These are phyloP conservation scores for Quercus phellos DNA, from an alignment of 331 rosid species.

Conservation along the genomic window DNA sequence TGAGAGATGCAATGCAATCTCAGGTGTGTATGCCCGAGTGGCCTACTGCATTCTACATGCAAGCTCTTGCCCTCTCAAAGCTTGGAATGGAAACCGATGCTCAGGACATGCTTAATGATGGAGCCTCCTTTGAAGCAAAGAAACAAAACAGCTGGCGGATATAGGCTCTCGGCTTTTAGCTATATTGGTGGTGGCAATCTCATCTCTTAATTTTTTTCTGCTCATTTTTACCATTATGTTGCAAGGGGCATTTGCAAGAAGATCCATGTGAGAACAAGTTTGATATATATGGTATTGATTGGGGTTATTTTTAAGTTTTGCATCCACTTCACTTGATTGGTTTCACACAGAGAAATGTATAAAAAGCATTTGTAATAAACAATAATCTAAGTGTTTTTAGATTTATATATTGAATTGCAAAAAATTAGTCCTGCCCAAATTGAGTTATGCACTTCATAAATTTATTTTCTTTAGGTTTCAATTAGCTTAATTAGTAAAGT, in stretches of 20 bases:
- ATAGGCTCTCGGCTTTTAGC: not conserved
- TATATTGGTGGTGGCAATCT: not conserved
- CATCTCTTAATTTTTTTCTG: not conserved
- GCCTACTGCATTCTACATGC: slow-evolving; percentile 95
- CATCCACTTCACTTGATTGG: not conserved
- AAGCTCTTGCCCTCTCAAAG: slow-evolving; percentile 91
- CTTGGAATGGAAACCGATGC: slow-evolving; percentile 97
- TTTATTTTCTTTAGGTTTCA: no score
- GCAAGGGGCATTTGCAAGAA: not conserved
- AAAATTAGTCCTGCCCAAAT: not conserved
- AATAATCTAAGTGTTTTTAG: not conserved
- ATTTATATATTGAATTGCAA: not conserved
- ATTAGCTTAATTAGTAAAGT: no score
- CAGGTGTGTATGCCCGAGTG: slow-evolving; percentile 97
- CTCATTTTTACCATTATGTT: not conserved
- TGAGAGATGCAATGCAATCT: slow-evolving; percentile 94
- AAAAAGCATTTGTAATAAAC: not conserved
- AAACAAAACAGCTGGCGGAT: slow-evolving; percentile 47
- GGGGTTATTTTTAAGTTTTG: not conserved
- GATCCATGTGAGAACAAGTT: not conserved
- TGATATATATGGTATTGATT: not conserved
- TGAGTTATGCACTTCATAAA: not conserved
- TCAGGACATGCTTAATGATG: slow-evolving; percentile 91
- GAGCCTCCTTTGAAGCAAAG: slow-evolving; percentile 58
- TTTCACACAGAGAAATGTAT: not conserved